Base-by-base conservation (phyloP, 768 basidiomycete species). In the Boletus sp. region DNA sequence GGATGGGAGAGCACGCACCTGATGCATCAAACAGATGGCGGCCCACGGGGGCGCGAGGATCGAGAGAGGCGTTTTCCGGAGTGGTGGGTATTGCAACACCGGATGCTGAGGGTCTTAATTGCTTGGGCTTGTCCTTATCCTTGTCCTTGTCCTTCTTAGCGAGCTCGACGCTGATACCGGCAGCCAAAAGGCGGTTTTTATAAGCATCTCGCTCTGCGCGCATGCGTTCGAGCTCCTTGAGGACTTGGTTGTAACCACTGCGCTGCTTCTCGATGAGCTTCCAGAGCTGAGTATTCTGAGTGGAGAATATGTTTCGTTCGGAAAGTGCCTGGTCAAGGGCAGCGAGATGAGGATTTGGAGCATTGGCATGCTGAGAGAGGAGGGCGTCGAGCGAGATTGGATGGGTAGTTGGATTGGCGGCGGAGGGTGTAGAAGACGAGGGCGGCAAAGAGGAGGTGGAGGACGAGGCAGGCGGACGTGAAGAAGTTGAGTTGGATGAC, bases 261-360 rank as follows among this genome's bases (percentile, higher is more conserved):
- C 92, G 83, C 71, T 94, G 92, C 71, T 94, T 95, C 79, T 95
- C 92, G 68, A 96, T 87, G 60, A 95, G 81, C 72, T 94, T 95
- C 94, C 94, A 96, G 20, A 96, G 83, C 74, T 95, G 92, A 15
- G 86, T 76, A 70, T 96, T 96, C 76, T 96, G 94, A 5, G 84
- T 73, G 11, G 88, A 83, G 49, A 94, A 83, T 40, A 77, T 73
- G 67, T 95, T 96, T 61, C 94, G 83, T 66, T 98, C 94, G 15
- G 79, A 78, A 29, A 96, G 77, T 8, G 86, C 83, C 56, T 85
- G 82, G 28, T 93, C 91, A 30, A 96, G 80, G 4, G 94, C 92
- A 36, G 71, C 73, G 42, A 71, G 70, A 44, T 62, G 78, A 40
- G 85, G 85, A 72, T 86, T 82, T 47, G 78, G 70, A 1, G 82